Evolutionary conservation across 176 grass and related monocot species (phyloP).

Genomic region (Musa troglodytarum): DNA sequence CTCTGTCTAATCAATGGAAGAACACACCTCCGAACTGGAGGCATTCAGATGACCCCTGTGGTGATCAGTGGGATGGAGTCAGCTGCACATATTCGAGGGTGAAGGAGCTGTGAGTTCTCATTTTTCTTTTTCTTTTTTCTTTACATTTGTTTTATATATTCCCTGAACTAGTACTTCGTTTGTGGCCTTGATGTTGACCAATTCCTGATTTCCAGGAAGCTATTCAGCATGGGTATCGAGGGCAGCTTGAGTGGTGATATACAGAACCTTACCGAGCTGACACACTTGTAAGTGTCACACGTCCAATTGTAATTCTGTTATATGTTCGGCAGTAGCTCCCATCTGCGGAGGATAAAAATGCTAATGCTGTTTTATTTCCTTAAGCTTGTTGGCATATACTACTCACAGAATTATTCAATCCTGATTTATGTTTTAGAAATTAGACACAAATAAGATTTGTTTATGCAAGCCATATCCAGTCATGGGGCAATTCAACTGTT

Average conservation of each 20-base stretch:
- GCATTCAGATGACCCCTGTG: conserved; percentile 47
- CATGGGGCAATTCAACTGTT: neutral
- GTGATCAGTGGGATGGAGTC: conserved; percentile 46
- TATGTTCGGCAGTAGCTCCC: neutral
- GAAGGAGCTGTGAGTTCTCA: conserved; percentile 42
- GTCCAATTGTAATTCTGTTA: neutral
- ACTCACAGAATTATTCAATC: no score
- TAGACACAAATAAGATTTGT: no score
- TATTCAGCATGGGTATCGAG: conserved; percentile 41
- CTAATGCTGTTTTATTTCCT: no score
- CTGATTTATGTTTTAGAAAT: no score
- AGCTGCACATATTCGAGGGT: conserved; percentile 36
- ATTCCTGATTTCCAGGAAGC: conserved; percentile 26
- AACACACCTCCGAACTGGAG: conserved; percentile 52
- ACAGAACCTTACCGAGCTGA: conserved; percentile 43
- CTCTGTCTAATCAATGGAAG: conserved; percentile 47
- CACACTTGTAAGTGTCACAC: conserved; percentile 32
- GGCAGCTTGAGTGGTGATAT: conserved; percentile 51
- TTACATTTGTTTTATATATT: conserved; percentile 1
- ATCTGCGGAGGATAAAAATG: no score
- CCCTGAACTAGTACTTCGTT: neutral
- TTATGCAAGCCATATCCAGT: neutral
- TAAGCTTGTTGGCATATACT: no score
- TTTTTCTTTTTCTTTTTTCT: neutral
- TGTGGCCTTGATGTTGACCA: neutral